These are phyloP conservation scores for Hypomontagnella submonticulosa DNA, from an alignment of 495 filamentous ascomycete genomes.

Conservation along the genomic window DNA sequence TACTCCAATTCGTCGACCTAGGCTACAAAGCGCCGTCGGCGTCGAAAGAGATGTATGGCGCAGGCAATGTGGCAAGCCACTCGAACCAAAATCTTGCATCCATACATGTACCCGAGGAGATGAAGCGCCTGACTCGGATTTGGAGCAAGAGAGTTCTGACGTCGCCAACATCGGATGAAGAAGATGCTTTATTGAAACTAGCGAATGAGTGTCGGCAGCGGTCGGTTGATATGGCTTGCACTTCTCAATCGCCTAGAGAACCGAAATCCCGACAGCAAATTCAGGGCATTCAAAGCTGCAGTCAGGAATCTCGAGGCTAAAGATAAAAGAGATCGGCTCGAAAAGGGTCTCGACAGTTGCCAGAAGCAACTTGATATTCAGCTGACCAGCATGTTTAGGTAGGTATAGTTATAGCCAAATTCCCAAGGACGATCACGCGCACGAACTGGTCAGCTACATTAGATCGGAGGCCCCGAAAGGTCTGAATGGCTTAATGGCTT, in stretches of 20 bases:
- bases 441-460: not conserved
- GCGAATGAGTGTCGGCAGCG: constrained; percentile 33
- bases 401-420: not conserved
- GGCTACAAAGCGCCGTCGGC: constrained; percentile 44
- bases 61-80: constrained; percentile 37
- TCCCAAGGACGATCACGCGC: not conserved
- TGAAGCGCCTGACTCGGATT: constrained; percentile 22
- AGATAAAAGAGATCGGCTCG: constrained; percentile 31
- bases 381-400: constrained; percentile 20
- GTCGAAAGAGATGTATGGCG: constrained; percentile 45
- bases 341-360: constrained; percentile 30
- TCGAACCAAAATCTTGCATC: constrained; percentile 38
- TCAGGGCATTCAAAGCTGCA: constrained; percentile 20
- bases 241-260: constrained; percentile 38
- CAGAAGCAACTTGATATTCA: constrained; percentile 28
- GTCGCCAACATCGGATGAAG: constrained; percentile 27
- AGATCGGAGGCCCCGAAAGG: constrained; percentile 11
- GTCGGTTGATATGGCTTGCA: constrained; percentile 30
- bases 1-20: constrained; percentile 55
- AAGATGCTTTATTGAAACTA: constrained; percentile 40
- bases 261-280: constrained; percentile 33
- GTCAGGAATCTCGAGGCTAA: constrained; percentile 29
- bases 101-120: constrained; percentile 25
- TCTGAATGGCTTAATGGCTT: not conserved
- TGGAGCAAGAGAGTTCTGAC: not conserved